Evolutionary conservation across 768 basidiomycete genomes (phyloP).

Genomic region (Tremella yokohamensis): DNA sequence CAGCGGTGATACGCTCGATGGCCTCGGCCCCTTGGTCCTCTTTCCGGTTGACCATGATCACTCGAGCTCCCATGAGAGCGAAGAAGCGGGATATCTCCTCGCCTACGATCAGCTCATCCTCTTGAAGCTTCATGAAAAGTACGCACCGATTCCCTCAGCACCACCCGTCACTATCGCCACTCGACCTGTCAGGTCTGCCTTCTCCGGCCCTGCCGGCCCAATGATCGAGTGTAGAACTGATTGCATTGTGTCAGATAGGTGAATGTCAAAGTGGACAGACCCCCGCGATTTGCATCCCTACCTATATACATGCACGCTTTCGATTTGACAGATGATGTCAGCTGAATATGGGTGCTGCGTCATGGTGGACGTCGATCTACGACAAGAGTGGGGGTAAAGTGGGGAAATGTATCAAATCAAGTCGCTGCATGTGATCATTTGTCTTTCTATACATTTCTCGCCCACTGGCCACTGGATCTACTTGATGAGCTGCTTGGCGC

Average conservation of each 20-base stretch:
- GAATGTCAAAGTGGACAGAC: too few relatives aligned
- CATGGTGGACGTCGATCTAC: too few relatives aligned
- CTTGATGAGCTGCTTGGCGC: conserved; percentile 29
- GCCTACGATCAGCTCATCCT: conserved; percentile 25
- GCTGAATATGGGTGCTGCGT: too few relatives aligned
- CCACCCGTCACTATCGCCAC: conserved; percentile 38
- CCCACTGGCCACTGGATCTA: neutral
- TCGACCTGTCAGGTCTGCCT: conserved; percentile 36
- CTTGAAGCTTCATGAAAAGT: neutral
- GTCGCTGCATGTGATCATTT: too few relatives aligned
- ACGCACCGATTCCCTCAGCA: conserved; percentile 13
- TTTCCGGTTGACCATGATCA: conserved; percentile 48
- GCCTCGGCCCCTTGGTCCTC: conserved; percentile 48
- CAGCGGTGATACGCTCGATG: conserved; percentile 38
- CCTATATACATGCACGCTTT: too few relatives aligned
- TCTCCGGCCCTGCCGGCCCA: conserved; percentile 40
- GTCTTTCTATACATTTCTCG: neutral
- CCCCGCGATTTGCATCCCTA: too few relatives aligned
- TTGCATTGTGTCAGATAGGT: too few relatives aligned
- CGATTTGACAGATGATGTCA: too few relatives aligned
- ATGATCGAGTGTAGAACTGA: too few relatives aligned
- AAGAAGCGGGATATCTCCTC: conserved; percentile 39
- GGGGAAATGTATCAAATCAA: too few relatives aligned
- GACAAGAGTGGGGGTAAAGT: too few relatives aligned
- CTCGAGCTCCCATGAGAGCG: conserved; percentile 29